Evolutionary conservation across 1,284 basidiomycete species (phyloP).

Genomic region (Phylloboletellus chloephorus): DNA sequence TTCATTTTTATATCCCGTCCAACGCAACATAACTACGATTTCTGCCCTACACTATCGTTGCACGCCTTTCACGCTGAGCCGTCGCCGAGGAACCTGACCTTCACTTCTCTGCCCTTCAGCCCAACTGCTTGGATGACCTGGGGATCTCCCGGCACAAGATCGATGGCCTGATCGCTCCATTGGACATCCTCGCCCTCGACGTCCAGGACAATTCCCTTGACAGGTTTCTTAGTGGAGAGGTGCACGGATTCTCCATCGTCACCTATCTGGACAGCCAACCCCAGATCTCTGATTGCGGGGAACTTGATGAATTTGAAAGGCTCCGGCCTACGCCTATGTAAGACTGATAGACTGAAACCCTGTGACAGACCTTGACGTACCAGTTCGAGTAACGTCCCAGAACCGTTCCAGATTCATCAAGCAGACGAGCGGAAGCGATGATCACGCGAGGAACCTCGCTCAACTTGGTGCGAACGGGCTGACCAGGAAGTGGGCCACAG

Average conservation of each 20-base stretch:
- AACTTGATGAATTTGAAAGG: conserved; percentile 88
- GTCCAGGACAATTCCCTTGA: conserved; percentile 83
- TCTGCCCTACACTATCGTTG: conserved; percentile 1
- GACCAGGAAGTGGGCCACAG: conserved; percentile 64
- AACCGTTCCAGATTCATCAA: conserved; percentile 53
- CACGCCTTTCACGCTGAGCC: conserved; percentile 47
- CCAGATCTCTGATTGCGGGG: conserved; percentile 55
- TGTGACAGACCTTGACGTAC: conserved; percentile 35
- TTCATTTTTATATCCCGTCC: background rate
- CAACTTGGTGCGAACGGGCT: conserved; percentile 57
- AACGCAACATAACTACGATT: background rate
- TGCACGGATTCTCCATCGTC: conserved; percentile 57
- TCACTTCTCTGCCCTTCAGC: conserved; percentile 59
- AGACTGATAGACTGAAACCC: conserved; percentile 8
- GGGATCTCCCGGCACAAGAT: conserved; percentile 78
- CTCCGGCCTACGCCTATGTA: conserved; percentile 59
- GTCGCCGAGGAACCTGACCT: conserved; percentile 69
- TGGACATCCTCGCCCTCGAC: conserved; percentile 65
- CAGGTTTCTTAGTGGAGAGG: conserved; percentile 59
- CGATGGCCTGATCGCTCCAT: conserved; percentile 86
- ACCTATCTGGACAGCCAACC: conserved; percentile 49
- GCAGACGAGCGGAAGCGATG: conserved; percentile 69
- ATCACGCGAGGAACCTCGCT: conserved; percentile 65
- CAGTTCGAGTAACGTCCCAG: conserved; percentile 78
- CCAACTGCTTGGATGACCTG: conserved; percentile 64